Conservation (phyloP, 148 eudicot species). For the Heliamphora exappendiculata region DNA sequence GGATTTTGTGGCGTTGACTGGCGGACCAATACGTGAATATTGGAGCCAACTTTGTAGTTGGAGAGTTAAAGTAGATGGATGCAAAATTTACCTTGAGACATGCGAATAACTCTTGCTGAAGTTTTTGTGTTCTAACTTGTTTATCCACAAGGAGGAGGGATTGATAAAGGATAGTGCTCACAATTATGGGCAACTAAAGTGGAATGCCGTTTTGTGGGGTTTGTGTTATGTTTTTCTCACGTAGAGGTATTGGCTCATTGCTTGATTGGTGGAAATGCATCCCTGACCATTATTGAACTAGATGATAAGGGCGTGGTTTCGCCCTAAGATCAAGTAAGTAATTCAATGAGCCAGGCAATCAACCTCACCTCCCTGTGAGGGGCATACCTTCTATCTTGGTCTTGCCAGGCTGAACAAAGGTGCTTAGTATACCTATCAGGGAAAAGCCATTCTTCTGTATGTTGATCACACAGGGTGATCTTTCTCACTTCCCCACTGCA, state of each 20-base stretch:
- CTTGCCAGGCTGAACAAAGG: too few species aligned
- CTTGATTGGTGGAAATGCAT: too few species aligned
- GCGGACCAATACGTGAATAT: background rate
- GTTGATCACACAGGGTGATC: background rate
- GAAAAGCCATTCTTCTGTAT: background rate
- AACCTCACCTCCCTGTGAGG: too few species aligned
- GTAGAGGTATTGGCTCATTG: background rate
- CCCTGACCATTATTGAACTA: too few species aligned
- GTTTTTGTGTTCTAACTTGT: background rate
- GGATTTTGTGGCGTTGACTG: background rate
- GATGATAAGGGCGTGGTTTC: too few species aligned
- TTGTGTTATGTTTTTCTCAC: background rate
- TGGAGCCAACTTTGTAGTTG: background rate
- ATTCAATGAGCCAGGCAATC: too few species aligned
- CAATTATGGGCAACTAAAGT: background rate
- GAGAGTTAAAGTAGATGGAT: background rate
- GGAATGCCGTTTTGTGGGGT: background rate
- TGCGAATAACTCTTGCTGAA: background rate
- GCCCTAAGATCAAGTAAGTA: too few species aligned
- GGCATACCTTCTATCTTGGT: background rate
- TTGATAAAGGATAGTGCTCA: background rate
- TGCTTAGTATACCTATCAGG: background rate
- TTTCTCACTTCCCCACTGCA: background rate
- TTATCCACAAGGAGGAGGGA: background rate
- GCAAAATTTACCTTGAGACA: background rate